Conservation (phyloP, 768 basidiomycete species). For the Auriscalpium vulgare region DNA sequence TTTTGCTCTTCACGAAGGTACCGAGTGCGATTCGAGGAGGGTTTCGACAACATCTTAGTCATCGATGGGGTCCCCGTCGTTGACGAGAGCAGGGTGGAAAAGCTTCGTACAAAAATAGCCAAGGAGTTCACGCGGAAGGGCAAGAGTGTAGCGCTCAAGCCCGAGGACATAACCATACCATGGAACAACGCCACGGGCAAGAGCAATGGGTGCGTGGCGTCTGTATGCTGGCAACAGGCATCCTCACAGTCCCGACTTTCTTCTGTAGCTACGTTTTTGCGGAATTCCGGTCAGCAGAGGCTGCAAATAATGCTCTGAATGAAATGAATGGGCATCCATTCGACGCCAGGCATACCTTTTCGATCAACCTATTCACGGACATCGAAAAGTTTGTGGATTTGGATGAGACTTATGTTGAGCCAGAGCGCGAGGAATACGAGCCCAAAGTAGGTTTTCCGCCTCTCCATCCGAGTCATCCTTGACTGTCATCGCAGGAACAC, state of each 20-base stretch:
- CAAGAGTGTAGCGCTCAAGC: constrained; percentile 46
- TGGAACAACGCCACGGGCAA: constrained; percentile 79
- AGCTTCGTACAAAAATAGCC: constrained; percentile 68
- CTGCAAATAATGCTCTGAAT: constrained; percentile 58
- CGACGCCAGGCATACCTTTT: constrained; percentile 81
- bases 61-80: constrained; percentile 91
- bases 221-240: not conserved
- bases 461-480: not conserved
- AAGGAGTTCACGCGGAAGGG: constrained; percentile 85
- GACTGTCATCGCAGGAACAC: constrained; percentile 61
- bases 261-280: constrained; percentile 68
- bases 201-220: constrained; percentile 75
- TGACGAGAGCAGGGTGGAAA: constrained; percentile 78
- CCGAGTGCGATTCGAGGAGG: constrained; percentile 73
- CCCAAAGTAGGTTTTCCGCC: constrained; percentile 50
- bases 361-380: constrained; percentile 82
- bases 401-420: constrained; percentile 74
- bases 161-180: constrained; percentile 77
- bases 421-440: constrained; percentile 61
- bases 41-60: constrained; percentile 86
- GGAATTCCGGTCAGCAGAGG: constrained; percentile 63
- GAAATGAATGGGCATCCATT: constrained; percentile 75
- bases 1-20: constrained; percentile 48
- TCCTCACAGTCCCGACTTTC: not conserved
- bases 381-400: constrained; percentile 75